Base-by-base conservation (phyloP, 1,284 basidiomycete genomes). In the Butyriboletus appendiculatus region DNA sequence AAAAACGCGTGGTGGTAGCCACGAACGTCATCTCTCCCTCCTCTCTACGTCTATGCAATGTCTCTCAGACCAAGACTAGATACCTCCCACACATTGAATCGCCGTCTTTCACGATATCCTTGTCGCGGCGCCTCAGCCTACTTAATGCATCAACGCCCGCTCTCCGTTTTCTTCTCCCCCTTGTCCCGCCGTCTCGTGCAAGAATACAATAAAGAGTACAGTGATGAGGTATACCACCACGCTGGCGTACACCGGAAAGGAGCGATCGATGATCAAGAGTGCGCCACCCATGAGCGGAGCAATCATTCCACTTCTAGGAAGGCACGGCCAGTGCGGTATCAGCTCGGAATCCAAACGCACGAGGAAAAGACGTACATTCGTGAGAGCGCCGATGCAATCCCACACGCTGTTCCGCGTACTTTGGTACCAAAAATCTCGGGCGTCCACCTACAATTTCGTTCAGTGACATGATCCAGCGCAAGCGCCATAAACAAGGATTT, bases 371-470 rank as follows among this genome's bases (percentile, higher is more conserved):
- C 87, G 59, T 66, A 94, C 86, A 96, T 85, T 69, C 94, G 80
- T 20, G 91, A 94, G 1, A 96, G 73, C 4, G 94, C 94, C 3
- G 93, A 94, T 0, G 94, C 94, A 48, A 93, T 92, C 0, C 95
- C 94, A 63, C 91, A 92, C 1, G 94, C 94, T 8, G 94, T 96
- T 24, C 95, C 95, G 57, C 94, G 82, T 7, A 94, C 91, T 73
- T 85, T 84, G 2, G 92, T 94, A 2, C 81, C 85, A 66, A 95
- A 96, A 14, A 94, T 92, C 71, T 94, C 92, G 2, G 92, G 93
- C 0, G 93, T 95, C 92, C 93, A 94, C 6, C 85, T 86, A 16
- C 11, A n/a, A 35, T 2, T 22, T 5, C 33, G 10, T 8, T 50
- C 10, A 39, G 34, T 12, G 34, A 40, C 20, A 1, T 7, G 5